Evolutionary conservation across 2,329 filamentous ascomycete species (phyloP).

Genomic region (Tricladium varicosporioides): DNA sequence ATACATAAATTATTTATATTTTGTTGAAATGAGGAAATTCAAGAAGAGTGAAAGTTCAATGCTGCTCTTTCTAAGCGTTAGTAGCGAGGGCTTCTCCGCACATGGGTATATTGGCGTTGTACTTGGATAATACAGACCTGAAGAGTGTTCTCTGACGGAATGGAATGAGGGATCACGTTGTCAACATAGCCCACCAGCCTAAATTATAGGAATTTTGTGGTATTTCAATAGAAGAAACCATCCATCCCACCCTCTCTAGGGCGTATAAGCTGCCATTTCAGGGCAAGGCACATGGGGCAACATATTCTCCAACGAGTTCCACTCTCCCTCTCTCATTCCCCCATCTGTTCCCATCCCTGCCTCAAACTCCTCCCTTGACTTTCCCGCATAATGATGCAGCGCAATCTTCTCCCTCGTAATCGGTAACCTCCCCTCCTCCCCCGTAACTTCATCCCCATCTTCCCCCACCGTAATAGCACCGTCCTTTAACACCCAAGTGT

Average conservation of each 20-base stretch:
- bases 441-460: conserved; percentile 21
- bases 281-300: conserved; percentile 26
- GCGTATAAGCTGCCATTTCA: conserved; percentile 31
- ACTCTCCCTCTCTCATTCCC: conserved; percentile 29
- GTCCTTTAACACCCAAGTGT: conserved; percentile 23
- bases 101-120: no score
- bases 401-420: conserved; percentile 32
- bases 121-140: no score
- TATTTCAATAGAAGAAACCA: no score
- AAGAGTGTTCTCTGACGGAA: no score
- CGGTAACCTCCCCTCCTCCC: conserved; percentile 24
- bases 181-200: no score
- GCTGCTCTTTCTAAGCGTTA: no score
- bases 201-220: no score
- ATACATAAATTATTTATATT: no score
- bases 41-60: no score
- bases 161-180: no score
- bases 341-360: conserved; percentile 29
- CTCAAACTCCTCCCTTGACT: conserved; percentile 34
- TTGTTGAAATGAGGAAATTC: no score
- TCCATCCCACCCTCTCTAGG: neutral
- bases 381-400: conserved; percentile 36
- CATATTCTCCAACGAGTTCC: conserved; percentile 28
- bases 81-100: no score
- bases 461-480: conserved; percentile 29